phyloP scores from a whole-genome alignment of 2,329 filamentous ascomycete genomes.

The Furcasterigmium sp. region DNA sequence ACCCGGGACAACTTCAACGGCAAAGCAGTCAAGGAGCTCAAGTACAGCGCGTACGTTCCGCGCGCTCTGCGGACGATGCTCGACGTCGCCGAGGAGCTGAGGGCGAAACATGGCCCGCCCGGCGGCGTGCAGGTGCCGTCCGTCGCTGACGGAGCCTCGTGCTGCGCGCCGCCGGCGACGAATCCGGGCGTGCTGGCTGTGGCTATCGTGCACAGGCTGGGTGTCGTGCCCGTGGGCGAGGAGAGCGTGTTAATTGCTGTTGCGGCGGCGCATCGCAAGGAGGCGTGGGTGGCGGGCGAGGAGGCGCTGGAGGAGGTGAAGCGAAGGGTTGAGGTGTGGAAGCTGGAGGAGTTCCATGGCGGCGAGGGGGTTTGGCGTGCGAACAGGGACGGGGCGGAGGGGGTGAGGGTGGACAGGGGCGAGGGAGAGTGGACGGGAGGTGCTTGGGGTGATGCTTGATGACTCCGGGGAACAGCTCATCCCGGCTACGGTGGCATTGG shows the following conservation, averaged over 20 bases:
- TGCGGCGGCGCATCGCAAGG: slow-evolving; percentile 74
- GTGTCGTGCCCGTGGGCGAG: slow-evolving; percentile 81
- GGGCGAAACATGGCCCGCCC: not conserved
- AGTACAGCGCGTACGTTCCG: slow-evolving; percentile 70
- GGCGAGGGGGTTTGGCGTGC: slow-evolving; percentile 81
- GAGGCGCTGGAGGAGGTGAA: slow-evolving; percentile 87
- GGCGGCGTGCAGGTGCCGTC: no score
- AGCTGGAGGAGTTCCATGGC: slow-evolving; percentile 79
- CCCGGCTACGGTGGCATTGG: no score
- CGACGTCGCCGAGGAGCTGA: slow-evolving; percentile 43
- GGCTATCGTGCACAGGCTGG: slow-evolving; percentile 78
- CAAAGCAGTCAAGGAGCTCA: slow-evolving; percentile 67
- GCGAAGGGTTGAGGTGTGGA: slow-evolving; percentile 88
- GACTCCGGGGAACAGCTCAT: not conserved
- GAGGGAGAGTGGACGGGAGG: not conserved
- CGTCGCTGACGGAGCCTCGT: not conserved
- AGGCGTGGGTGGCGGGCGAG: slow-evolving; percentile 84
- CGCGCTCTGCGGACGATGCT: slow-evolving; percentile 66
- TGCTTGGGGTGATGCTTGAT: not conserved
- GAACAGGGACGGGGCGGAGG: slow-evolving; percentile 63
- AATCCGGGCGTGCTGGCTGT: slow-evolving; percentile 67
- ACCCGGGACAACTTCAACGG: slow-evolving; percentile 70
- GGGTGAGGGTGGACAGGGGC: not conserved
- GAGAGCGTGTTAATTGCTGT: slow-evolving; percentile 90
- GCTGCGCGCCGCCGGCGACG: slow-evolving; percentile 9